Conservation (phyloP, 1,284 basidiomycete species). For the Malassezia sp. region DNA sequence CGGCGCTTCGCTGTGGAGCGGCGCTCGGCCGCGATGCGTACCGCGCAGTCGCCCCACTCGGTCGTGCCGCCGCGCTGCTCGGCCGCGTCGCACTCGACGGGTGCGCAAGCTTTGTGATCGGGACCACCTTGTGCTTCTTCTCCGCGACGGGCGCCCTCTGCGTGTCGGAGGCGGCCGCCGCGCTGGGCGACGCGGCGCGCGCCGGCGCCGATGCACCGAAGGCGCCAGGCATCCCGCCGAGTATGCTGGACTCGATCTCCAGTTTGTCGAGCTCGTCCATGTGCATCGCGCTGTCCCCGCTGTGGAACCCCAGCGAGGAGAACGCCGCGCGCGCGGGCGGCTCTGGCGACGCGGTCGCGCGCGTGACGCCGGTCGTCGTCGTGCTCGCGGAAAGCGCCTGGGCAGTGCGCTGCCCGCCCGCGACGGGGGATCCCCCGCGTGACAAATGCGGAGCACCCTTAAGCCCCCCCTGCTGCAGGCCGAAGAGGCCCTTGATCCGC, state of each 20-base stretch:
- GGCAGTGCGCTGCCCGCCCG: constrained; percentile 16
- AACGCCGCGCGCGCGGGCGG: constrained; percentile 4
- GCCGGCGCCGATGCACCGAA: constrained; percentile 1
- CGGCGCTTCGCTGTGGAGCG: no score
- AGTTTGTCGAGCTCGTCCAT: not conserved
- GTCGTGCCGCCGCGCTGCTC: no score
- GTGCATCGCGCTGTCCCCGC: no score
- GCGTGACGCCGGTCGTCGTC: not conserved
- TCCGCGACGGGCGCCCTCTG: no score
- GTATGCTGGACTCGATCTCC: not conserved
- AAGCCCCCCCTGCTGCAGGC: constrained; percentile 18
- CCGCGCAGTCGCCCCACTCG: no score
- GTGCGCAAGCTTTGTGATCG: no score
- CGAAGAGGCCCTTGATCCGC: constrained; percentile 31
- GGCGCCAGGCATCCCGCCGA: constrained; percentile 10
- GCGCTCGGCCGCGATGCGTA: no score
- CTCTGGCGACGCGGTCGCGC: constrained; percentile 7
- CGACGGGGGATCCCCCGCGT: constrained; percentile 8
- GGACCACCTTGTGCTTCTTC: no score
- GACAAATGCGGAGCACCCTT: constrained; percentile 20
- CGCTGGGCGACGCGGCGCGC: not conserved
- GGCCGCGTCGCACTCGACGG: constrained; percentile 5
- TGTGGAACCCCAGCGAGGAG: constrained; percentile 18
- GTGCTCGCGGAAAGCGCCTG: constrained; percentile 3
- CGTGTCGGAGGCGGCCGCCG: not conserved